These are phyloP conservation scores for Kurtzmaniella quercitrusa DNA, from an alignment of 1,139 yeast species.

Conservation along the genomic window DNA sequence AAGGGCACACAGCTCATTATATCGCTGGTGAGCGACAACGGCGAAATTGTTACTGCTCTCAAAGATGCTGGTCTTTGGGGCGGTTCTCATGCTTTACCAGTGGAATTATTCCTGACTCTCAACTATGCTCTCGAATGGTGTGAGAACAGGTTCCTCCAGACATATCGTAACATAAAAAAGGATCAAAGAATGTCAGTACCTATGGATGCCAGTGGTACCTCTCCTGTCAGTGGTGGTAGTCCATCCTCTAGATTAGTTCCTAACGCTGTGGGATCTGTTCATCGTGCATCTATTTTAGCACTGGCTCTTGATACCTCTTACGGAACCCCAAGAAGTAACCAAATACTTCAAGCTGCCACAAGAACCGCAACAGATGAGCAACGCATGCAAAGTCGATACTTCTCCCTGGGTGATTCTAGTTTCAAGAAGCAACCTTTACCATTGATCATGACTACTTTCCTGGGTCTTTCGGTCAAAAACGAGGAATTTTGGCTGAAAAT, in stretches of 20 bases:
- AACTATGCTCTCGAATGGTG: conserved; percentile 95
- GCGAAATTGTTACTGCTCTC: conserved; percentile 58
- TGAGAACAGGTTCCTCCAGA: conserved; percentile 79
- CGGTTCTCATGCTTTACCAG: conserved; percentile 32
- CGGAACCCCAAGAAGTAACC: conserved; percentile 65
- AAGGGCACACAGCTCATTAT: conserved; percentile 69
- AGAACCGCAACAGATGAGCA: conserved; percentile 46
- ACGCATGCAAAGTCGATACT: conserved; percentile 28
- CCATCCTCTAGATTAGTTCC: conserved; percentile 6
- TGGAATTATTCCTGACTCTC: conserved; percentile 67
- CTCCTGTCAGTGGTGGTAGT: conserved; percentile 4
- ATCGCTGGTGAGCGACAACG: conserved; percentile 68
- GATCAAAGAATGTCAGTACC: conserved; percentile 6
- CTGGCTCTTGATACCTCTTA: conserved; percentile 12
- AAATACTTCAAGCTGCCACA: conserved; percentile 60
- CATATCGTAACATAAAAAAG: conserved; percentile 44
- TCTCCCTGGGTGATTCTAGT: conserved; percentile 21
- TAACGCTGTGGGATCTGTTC: conserved; percentile 5
- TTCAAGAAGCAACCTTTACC: conserved; percentile 62
- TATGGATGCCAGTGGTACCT: conserved; percentile 8
- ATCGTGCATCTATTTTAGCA: conserved; percentile 4
- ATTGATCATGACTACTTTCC: conserved; percentile 64
- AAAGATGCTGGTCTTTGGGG: conserved; percentile 73
- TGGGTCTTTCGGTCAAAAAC: conserved; percentile 57
- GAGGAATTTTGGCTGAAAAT: conserved; percentile 64